Conservation (phyloP, 164 flowering plant genomes). For the Brasenia schreberi region DNA sequence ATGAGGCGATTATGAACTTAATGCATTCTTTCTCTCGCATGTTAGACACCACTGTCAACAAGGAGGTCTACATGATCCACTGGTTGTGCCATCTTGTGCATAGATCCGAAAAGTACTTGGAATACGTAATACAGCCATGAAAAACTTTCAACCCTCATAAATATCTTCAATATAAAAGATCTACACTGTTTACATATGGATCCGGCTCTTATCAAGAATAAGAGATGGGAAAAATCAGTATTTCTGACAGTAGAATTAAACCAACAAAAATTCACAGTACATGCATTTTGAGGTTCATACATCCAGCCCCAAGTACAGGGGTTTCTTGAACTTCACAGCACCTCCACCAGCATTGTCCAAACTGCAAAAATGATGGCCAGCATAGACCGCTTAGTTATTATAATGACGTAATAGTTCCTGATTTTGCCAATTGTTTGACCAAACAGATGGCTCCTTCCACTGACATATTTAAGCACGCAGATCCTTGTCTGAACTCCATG, state of each 20-base stretch:
- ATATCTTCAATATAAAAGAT: background rate
- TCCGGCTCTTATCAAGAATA: background rate
- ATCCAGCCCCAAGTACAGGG: background rate
- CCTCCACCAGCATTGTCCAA: background rate
- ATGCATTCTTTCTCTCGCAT: no score
- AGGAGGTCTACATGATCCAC: no score
- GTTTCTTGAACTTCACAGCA: background rate
- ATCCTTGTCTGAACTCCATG: conserved; percentile 69
- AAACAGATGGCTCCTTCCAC: background rate
- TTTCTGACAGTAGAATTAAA: no score
- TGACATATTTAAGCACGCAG: conserved; percentile 35
- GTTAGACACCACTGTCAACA: no score
- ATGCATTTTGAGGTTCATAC: background rate
- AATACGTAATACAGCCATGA: no score
- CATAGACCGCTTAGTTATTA: background rate
- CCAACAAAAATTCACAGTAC: no score
- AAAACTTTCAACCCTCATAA: background rate
- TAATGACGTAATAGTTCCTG: background rate
- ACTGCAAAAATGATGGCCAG: background rate
- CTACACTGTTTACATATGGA: background rate
- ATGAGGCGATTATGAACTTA: no score
- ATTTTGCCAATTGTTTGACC: background rate
- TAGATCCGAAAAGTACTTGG: no score
- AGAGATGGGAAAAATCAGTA: background rate
- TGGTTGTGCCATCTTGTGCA: no score